Base-by-base conservation (phyloP, 352 stramenopile genomes). In the Pythium sp. region DNA sequence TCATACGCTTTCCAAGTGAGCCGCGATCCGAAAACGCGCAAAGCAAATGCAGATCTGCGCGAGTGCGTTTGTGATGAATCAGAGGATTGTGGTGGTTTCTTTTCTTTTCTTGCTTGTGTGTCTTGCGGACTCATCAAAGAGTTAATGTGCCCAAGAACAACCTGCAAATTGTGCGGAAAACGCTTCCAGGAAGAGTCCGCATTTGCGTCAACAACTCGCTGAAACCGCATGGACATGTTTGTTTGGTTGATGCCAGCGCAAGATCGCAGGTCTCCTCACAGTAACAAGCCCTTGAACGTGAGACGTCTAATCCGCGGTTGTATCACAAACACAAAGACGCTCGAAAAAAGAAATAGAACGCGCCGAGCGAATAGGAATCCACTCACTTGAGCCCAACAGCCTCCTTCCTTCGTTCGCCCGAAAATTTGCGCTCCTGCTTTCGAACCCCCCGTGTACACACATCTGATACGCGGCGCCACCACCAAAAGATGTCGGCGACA, bases 401-500 rank as follows among this genome's bases (percentile, higher is more conserved):
- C 18, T 24, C 18, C 20, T n/a, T 24, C 18, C 18, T 51, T 51
- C 18, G 3, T 24, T 7, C 12, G 24, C 24, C 43, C 22, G 43
- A 51, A 51, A 51, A 51, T 51, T 51, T 51, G 34, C n/a, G 47
- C 26, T 15, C 43, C 34, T 24, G 38, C 55, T 18, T 59, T 24
- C 54, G 11, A 38, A 51, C 12, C 3, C 41, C 15, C 18, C 18
- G 28, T 49, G 12, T 14, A 58, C 38, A 56, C 41, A 55, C 59
- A 56, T 55, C 59, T 64, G 56, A 62, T 47, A 36, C 32, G 32
- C 32, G 18, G 4, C 30, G 56, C 56, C 56, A 49, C 56, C 56
- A 47, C 32, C 32, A 62, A 62, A 30, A 3, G 56, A 62, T 62
- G 56, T 62, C 56, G 56, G 20, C 30, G 55, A 46, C 26, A 59